Evolutionary conservation across 345 rosid genomes (phyloP), one percentile per base, ranked within the genome.

Genomic region (Ceriops decandra): DNA sequence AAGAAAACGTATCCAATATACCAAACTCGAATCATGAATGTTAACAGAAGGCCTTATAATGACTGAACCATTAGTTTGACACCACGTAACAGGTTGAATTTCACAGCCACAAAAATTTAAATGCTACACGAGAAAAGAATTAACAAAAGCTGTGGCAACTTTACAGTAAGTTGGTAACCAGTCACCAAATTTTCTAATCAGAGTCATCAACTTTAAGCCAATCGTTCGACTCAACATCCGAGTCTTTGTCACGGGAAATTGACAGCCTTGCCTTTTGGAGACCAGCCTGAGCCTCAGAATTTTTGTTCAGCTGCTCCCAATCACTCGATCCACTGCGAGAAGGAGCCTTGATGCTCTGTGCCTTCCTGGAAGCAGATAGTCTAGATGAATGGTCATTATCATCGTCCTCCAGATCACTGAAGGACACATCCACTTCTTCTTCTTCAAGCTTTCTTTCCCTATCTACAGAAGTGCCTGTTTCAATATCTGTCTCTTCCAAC

Each of bases 341-440:
- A 33, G 79, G 71, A 27, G 72, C 63, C 42, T 69, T 79, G 10
- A 62, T 9, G 9, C 46, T 71, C 57, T 69, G 72, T 24, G 70
- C 61, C 26, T 52, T 65, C 21, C 36, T 81, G 57, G 46, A 61
- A 27, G 67, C 58, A 15, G 78, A 75, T 32, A 58, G 67, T 78
- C 80, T 81, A 33, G 66, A 47, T 0, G 84, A 70, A 60, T 59
- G 74, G 61, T 79, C 77, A 31, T 60, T 73, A 7, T 74, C 73
- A 20, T 79, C 79, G 1, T 86, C 90, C 57, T 85, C 95, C 78
- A 86, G 69, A 75, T 89, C 95, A 64, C 91, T 87, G 68, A 87
- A 87, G 2, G 85, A 84, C 59, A 85, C 79, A 58, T 79, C 86
- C 58, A 74, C 85, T 57, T 80, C 49, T 42, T 80, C 87, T 19